Conservation (phyloP, 148 eudicot genomes). For the Selenicereus undatus region DNA sequence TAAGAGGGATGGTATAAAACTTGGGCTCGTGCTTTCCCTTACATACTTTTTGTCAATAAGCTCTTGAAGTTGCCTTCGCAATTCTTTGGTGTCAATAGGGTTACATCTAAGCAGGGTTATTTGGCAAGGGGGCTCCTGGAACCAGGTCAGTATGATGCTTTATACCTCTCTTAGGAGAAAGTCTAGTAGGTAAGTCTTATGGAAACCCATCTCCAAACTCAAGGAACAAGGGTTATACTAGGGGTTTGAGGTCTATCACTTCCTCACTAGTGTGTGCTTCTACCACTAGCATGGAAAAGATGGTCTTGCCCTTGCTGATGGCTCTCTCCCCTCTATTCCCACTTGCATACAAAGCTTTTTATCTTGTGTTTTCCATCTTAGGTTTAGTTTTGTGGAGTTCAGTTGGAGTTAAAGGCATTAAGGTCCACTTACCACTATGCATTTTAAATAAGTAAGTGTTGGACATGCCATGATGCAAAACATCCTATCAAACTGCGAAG, state of each 20-base stretch:
- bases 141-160: background rate
- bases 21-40: background rate
- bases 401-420: too few relatives aligned
- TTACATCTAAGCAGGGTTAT: background rate
- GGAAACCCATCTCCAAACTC: background rate
- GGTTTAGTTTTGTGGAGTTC: background rate
- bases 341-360: background rate
- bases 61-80: background rate
- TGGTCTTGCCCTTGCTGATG: background rate
- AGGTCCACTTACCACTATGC: too few relatives aligned
- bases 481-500: too few relatives aligned
- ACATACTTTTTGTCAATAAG: background rate
- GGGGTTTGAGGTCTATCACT: too few relatives aligned
- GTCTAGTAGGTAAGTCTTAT: background rate
- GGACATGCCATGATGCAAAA: too few relatives aligned
- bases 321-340: background rate
- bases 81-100: background rate
- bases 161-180: background rate
- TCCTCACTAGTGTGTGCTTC: background rate
- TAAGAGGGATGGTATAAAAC: background rate
- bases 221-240: background rate
- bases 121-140: background rate
- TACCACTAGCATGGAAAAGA: background rate
- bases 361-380: background rate
- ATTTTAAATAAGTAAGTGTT: too few relatives aligned